A percentile compares a stretch with the other conserved stretches of the same genome.
Conservation (phyloP, 768 basidiomycete species). For the Suillus weaverae region DNA sequence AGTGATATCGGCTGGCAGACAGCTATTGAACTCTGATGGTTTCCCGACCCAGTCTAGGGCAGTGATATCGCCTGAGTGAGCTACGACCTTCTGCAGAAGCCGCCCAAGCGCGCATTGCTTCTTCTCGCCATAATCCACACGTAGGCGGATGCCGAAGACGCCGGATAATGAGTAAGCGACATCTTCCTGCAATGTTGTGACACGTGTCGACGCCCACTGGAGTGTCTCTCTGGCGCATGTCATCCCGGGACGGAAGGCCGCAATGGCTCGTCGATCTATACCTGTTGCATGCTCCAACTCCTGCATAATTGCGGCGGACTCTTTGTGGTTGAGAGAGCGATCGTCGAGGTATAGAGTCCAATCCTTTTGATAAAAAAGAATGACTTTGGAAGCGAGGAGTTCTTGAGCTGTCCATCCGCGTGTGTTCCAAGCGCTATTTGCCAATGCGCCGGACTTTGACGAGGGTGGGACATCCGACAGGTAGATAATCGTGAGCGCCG, state of each 20-base stretch:
- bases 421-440: neutral
- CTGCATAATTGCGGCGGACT: neutral
- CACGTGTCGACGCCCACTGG: neutral
- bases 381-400: neutral
- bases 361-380: neutral
- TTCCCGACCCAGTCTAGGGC: neutral
- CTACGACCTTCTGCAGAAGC: neutral
- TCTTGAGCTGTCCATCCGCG: neutral
- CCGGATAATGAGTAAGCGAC: neutral
- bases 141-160: neutral
- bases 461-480: neutral
- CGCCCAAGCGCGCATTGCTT: neutral
- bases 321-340: neutral
- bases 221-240: neutral
- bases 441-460: neutral
- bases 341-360: neutral
- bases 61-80: neutral
- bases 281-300: neutral
- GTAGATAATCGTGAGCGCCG: neutral
- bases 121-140: neutral
- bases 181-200: neutral
- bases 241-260: neutral
- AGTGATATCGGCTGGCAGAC: neutral
- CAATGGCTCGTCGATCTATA: neutral
- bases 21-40: neutral